Percentiles rank a stretch among this genome's conserved stretches.
Conservation (phyloP, 2,329 filamentous ascomycete species). For the Orbilia javanica region DNA sequence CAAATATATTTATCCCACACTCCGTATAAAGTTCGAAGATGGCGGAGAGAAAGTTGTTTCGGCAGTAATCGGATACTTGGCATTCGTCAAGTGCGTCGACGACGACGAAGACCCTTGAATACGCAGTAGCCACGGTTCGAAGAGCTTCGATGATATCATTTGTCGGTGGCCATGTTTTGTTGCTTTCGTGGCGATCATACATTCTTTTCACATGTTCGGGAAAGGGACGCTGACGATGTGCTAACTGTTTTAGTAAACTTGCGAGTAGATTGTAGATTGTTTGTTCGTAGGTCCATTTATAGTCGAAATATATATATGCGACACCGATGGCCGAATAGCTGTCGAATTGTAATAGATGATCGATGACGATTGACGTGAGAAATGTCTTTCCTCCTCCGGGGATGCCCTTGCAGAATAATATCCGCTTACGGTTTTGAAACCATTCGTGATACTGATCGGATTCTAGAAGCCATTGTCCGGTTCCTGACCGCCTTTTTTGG, state of each 20-base stretch:
- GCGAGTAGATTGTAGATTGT: neutral
- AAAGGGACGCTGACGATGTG: conserved; percentile 59
- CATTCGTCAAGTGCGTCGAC: too few species aligned
- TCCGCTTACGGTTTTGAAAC: neutral
- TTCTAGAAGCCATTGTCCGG: conserved; percentile 66
- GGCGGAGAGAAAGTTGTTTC: neutral
- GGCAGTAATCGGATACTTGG: neutral
- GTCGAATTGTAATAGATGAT: conserved; percentile 61
- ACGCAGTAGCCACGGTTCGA: neutral
- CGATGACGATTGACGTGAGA: neutral
- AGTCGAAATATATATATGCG: conserved; percentile 10
- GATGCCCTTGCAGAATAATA: conserved; percentile 22
- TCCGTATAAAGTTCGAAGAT: neutral
- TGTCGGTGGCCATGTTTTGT: too few species aligned
- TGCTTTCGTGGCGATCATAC: conserved; percentile 60
- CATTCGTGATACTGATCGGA: conserved; percentile 63
- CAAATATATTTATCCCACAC: neutral
- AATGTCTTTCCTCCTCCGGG: conserved; percentile 26
- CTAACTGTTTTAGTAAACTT: conserved; percentile 11
- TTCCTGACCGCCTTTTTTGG: neutral
- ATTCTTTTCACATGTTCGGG: conserved; percentile 63
- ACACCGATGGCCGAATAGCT: conserved; percentile 59
- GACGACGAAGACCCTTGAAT: conserved; percentile 17
- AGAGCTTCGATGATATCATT: conserved; percentile 5
- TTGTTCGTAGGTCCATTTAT: conserved; percentile 2